Evolutionary conservation across 1,284 basidiomycete genomes (phyloP), one percentile per base, ranked within the genome.

Genomic region (Gymnopus androsaceus): DNA sequence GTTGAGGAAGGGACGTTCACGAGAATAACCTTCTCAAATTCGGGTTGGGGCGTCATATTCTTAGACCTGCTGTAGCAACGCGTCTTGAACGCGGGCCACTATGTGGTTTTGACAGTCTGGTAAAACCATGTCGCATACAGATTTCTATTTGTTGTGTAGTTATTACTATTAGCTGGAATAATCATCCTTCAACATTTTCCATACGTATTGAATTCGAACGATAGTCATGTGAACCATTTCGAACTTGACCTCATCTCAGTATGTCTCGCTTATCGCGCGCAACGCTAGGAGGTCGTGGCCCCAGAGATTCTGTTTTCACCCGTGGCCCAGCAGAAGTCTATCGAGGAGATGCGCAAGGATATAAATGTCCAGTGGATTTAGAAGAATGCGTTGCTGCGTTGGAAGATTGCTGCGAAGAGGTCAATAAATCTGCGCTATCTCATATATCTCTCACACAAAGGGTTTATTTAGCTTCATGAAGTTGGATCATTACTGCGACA

Each of bases 381-480:
- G 77, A 78, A 51, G 88, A 90, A 67, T 90, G 88, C 63, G 88
- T 91, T 3, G 72, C 78, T 57, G 83, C 85, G 0, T 81, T 90
- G 75, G 85, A 88, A 62, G 85, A 88, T 61, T 88, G 87, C 61
- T 89, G 85, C 63, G 83, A 88, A 65, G 86, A 89, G 81, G 83
- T 79, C 55, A 27, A 46, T 47, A 33, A 56, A 21, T 12, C 21
- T 50, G 4, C 33, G 9, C 31, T 19, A 51, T 47, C 40, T 40
- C 27, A 8, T 27, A 17, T 17, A 31, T 8, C n/a, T 42, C 25
- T 44, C 11, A 21, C 42, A 21, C 38, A 34, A 36, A n/a, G n/a
- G n/a, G 23, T 6, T 54, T 50, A 21, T 30, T 12, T 51, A 90
- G 87, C 80, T 83, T 15, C 73, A 82, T 57, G 87, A 86, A 67